These are phyloP conservation scores for Oryza rufipogon DNA, from an alignment of 176 grass and related monocot genomes.

Conservation along the genomic window DNA sequence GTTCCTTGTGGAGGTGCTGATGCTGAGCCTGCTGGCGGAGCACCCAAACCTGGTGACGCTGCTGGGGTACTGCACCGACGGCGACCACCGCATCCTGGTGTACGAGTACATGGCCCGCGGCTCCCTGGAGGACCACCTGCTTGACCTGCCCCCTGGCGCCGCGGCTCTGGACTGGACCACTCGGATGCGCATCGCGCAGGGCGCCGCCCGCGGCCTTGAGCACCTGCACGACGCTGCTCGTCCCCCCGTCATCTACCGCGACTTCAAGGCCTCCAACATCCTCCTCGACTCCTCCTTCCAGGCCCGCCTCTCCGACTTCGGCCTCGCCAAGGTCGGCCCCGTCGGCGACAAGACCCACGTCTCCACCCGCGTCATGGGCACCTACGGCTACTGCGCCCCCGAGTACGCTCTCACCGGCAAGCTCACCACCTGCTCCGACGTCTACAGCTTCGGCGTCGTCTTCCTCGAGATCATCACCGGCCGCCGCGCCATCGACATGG, in stretches of 20 bases:
- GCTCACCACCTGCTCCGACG: conserved; percentile 61
- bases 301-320: conserved; percentile 53
- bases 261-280: conserved; percentile 92
- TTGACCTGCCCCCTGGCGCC: conserved; percentile 12
- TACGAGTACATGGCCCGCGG: conserved; percentile 56
- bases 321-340: conserved; percentile 55
- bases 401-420: conserved; percentile 60
- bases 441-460: conserved; percentile 63
- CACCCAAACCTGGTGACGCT: conserved; percentile 54
- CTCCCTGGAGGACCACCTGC: conserved; percentile 58
- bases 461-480: conserved; percentile 62
- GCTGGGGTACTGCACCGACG: conserved; percentile 51
- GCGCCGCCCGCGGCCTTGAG: conserved; percentile 43
- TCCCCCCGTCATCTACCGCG: conserved; percentile 62
- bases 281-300: conserved; percentile 49
- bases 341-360: conserved; percentile 53
- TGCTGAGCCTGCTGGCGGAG: conserved; percentile 48
- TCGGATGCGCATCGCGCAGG: conserved; percentile 53
- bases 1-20: conserved; percentile 53
- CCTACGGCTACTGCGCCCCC: conserved; percentile 60
- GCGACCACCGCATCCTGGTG: conserved; percentile 53
- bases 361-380: conserved; percentile 69
- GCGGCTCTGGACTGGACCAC: conserved; percentile 35
- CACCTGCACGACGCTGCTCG: conserved; percentile 46
- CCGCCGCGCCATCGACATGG: conserved; percentile 36